phyloP scores from a whole-genome alignment of 441 rosid genomes.

The Erodium texanum region DNA sequence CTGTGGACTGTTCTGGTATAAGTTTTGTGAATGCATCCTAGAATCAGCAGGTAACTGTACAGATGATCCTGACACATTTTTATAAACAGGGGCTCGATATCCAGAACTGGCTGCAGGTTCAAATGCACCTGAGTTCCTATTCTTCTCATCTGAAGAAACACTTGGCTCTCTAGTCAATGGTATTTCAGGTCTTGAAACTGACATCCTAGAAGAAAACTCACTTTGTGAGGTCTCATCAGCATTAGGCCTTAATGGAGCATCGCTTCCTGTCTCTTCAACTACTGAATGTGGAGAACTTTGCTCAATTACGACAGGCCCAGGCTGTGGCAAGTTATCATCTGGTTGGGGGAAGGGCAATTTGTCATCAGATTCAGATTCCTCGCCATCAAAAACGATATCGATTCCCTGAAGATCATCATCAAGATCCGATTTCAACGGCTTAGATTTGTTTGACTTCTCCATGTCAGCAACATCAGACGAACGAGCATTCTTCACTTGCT shows the following conservation, averaged over 20 bases:
- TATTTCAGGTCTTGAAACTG: conserved; percentile 64
- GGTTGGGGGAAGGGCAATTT: conserved; percentile 82
- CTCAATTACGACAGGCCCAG: conserved; percentile 57
- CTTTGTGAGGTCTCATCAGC: conserved; percentile 68
- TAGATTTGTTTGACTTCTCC: conserved; percentile 54
- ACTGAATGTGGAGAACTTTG: conserved; percentile 84
- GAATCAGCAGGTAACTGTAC: conserved; percentile 38
- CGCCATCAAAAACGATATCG: conserved; percentile 92
- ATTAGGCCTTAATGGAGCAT: conserved; percentile 24
- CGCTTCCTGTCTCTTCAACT: conserved; percentile 91
- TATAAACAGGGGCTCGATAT: conserved; percentile 41
- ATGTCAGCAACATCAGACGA: conserved; percentile 33
- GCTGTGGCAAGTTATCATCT: conserved; percentile 76
- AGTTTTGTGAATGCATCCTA: conserved; percentile 50
- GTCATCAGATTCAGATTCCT: conserved; percentile 89
- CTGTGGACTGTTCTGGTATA: conserved; percentile 58
- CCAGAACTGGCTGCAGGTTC: conserved; percentile 38
- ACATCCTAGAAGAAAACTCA: conserved; percentile 89
- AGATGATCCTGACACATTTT: conserved; percentile 32
- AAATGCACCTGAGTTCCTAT: conserved; percentile 19
- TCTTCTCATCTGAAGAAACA: conserved; percentile 75
- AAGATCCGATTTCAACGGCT: conserved; percentile 68
- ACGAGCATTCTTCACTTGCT: conserved; percentile 49
- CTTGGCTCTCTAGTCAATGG: conserved; percentile 72
- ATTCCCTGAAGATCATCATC: conserved; percentile 96